phyloP scores from a whole-genome alignment of 2,329 filamentous ascomycete genomes.

The Cylindrodendrum hubeiense region DNA sequence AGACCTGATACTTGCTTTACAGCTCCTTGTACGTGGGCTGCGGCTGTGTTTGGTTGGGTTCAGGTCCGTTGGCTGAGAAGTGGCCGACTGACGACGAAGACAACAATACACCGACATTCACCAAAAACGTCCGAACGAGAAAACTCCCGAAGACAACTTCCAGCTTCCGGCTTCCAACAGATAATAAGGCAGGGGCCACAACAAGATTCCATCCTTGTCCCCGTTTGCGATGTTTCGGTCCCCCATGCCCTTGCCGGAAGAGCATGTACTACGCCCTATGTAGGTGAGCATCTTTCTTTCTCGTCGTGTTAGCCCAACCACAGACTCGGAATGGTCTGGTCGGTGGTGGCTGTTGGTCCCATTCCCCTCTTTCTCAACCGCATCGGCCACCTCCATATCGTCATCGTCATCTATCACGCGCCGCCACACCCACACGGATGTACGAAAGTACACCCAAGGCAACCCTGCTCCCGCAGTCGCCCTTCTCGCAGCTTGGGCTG shows the following conservation, averaged over 20 bases:
- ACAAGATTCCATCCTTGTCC: not conserved
- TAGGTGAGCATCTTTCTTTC: conserved; percentile 5
- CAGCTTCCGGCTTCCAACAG: not conserved
- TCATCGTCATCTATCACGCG: conserved; percentile 39
- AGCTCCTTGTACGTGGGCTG: not conserved
- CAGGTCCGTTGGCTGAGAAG: not conserved
- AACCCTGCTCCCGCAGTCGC: not conserved
- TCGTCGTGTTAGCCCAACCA: conserved; percentile 5
- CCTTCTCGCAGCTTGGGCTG: not conserved
- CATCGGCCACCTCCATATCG: conserved; percentile 12
- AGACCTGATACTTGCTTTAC: conserved; percentile 9
- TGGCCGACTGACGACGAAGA: not conserved
- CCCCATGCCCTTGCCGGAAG: not conserved
- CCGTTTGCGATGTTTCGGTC: conserved; percentile 4
- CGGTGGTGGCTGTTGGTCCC: conserved; percentile 2
- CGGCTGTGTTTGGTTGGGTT: not conserved
- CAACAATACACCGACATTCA: not conserved
- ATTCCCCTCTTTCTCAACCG: conserved; percentile 18
- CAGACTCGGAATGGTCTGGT: not conserved
- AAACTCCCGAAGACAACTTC: not conserved
- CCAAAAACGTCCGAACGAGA: not conserved
- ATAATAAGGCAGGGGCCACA: not conserved
- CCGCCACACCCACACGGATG: not conserved
- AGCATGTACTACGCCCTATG: not conserved
- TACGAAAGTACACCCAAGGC: not conserved